phyloP scores from a whole-genome alignment of 257 asterid species.

The Fraxinus americana region DNA sequence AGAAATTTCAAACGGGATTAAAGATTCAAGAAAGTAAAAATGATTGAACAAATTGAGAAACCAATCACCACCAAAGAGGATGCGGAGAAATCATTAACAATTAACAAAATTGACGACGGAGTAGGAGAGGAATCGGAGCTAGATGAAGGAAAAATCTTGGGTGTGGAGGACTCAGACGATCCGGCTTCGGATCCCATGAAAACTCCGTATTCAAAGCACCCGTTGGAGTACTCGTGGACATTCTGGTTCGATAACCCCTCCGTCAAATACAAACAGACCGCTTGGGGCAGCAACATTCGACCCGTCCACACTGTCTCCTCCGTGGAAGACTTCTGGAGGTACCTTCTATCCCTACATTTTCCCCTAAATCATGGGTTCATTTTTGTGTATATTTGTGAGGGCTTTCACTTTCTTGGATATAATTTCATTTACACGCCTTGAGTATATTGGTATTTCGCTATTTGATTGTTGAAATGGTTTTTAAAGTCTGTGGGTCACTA shows the following conservation, averaged over 20 bases:
- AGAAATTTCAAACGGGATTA: neutral
- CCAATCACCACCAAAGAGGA: neutral
- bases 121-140: slow-evolving; percentile 21
- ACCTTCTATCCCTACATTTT: neutral
- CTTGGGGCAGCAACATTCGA: slow-evolving; percentile 59
- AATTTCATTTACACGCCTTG: neutral
- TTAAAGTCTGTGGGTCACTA: neutral
- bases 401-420: neutral
- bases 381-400: neutral
- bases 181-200: slow-evolving; percentile 22
- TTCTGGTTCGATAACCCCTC: slow-evolving; percentile 62
- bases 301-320: slow-evolving; percentile 53
- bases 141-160: slow-evolving; percentile 54
- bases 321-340: slow-evolving; percentile 67
- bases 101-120: neutral
- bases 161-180: slow-evolving; percentile 32
- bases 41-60: slow-evolving; percentile 26
- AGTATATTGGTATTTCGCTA: neutral
- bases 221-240: slow-evolving; percentile 58
- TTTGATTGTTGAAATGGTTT: neutral
- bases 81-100: slow-evolving; percentile 18
- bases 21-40: slow-evolving; percentile 6
- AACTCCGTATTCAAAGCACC: slow-evolving; percentile 40
- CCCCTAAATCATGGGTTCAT: neutral
- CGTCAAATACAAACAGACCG: slow-evolving; percentile 35